phyloP scores from a whole-genome alignment of 1,284 basidiomycete genomes.

The Stereum hirsutum region DNA sequence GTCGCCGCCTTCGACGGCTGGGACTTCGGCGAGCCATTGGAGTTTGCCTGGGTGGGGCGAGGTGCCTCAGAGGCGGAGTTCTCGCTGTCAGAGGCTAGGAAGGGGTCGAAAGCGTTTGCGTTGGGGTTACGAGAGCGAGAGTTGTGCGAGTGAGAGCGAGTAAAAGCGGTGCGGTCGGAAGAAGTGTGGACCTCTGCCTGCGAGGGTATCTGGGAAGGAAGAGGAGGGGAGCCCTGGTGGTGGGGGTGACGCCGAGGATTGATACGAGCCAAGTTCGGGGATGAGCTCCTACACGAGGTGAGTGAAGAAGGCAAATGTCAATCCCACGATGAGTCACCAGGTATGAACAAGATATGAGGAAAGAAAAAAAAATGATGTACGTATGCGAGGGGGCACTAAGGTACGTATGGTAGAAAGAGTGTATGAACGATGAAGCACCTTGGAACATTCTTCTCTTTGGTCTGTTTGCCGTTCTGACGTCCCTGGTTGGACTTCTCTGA shows the following conservation, averaged over 20 bases:
- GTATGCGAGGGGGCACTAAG: too few species aligned
- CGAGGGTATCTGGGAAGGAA: constrained; percentile 33
- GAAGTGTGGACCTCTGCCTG: constrained; percentile 48
- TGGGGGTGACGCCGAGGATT: constrained; percentile 32
- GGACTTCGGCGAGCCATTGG: constrained; percentile 18
- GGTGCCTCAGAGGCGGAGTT: constrained; percentile 21
- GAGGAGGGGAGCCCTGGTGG: constrained; percentile 50
- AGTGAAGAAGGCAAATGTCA: neutral
- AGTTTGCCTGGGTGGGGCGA: constrained; percentile 7
- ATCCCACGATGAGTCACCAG: neutral
- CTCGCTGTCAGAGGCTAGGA: constrained; percentile 31
- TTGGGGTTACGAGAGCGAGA: constrained; percentile 25
- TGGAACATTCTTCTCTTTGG: constrained; percentile 22
- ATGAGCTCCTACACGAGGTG: constrained; percentile 31
- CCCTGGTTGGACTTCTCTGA: constrained; percentile 22
- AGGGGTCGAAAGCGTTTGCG: constrained; percentile 45
- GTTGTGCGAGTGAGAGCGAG: constrained; percentile 14
- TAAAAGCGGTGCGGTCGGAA: constrained; percentile 16
- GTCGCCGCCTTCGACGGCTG: constrained; percentile 19
- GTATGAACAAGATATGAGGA: constrained; percentile 1
- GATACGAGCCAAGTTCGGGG: constrained; percentile 32
- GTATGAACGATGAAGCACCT: constrained; percentile 18
- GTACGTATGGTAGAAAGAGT: constrained; percentile 6
- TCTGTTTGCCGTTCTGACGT: constrained; percentile 21
- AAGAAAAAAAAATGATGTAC: too few species aligned